Percentiles rank a stretch among this genome's conserved stretches.
Evolutionary conservation across 345 rosid species (phyloP).

Genomic region (Boechera retrofracta): DNA sequence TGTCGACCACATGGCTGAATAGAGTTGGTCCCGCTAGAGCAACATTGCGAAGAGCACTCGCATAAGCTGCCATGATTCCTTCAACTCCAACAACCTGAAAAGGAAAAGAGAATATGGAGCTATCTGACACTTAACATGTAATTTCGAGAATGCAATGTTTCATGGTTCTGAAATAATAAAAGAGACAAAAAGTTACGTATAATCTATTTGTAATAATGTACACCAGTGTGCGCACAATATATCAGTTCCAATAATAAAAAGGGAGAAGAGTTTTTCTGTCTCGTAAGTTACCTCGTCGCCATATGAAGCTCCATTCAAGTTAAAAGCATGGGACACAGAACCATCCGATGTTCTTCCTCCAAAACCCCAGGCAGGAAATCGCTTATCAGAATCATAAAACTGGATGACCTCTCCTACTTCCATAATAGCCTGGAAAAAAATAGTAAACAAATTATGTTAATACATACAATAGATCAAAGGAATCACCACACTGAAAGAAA

Average conservation of each 20-base stretch:
- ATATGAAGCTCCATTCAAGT: conserved; percentile 66
- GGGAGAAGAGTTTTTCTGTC: conserved; percentile 3
- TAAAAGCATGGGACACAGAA: conserved; percentile 76
- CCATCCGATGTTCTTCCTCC: conserved; percentile 72
- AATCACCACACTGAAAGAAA: not conserved
- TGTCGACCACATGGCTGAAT: conserved; percentile 65
- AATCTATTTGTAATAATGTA: not conserved
- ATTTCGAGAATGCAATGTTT: not conserved
- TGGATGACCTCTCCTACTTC: conserved; percentile 89
- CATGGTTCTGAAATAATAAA: not conserved
- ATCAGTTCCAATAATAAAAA: not conserved
- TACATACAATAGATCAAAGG: not conserved
- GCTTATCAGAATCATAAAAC: conserved; percentile 80
- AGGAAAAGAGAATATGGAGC: conserved; percentile 1
- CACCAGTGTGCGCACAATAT: not conserved
- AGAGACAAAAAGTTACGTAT: not conserved
- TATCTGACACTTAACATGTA: not conserved
- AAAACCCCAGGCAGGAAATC: conserved; percentile 90
- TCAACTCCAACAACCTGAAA: conserved; percentile 80
- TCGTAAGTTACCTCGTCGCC: conserved; percentile 59
- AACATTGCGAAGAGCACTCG: conserved; percentile 58
- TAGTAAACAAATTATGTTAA: conserved; percentile 36
- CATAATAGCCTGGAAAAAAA: conserved; percentile 66
- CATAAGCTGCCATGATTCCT: conserved; percentile 85
- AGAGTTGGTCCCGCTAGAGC: conserved; percentile 75